Base-by-base conservation (phyloP, 2,329 filamentous ascomycete genomes). In the Dactylellina sp. region DNA sequence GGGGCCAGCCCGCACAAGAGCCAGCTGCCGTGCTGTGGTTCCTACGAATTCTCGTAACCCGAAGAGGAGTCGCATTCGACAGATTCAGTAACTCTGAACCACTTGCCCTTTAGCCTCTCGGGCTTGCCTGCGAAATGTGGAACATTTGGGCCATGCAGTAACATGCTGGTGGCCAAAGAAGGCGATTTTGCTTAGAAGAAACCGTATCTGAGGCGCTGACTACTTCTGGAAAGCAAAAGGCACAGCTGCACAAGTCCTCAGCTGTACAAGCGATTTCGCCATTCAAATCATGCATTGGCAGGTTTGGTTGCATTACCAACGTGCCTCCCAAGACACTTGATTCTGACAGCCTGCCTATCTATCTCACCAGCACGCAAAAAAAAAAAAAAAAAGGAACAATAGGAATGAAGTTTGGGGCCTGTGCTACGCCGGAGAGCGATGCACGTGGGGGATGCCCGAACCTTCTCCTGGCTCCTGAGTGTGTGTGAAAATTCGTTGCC, bases 371-470 rank as follows among this genome's bases (percentile, higher is more conserved):
- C 14, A 44, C 3, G 16, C 42, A 63, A 46, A 37, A 12, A 46
- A 24, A 46, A 46, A 60, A 28, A 46, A 59, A 37, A 49, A 39
- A 49, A 20, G 40, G 16, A 6, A 18, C 24, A 20, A n/a, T n/a
- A n/a, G n/a, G n/a, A n/a, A 24, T 42, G 49, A n/a, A 20, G 18
- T 32, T 20, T 25, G 12, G n/a, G 35, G 22, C 44, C 60, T 55
- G 42, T 46, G 47, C 39, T n/a, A 63, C 42, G 12, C 12, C 14
- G 24, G 24, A 42, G n/a, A 55, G 49, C 22, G 14, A 53, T 24
- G 47, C 62, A 66, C 52, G 62, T 66, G 62, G 62, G 52, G 62
- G 62, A 66, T 47, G 42, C 52, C 50, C 50, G 61, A 66, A 39
- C 35, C 37, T 32, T 44, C 22, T 55, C 49, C 16, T 35, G 7